These are phyloP conservation scores for Synchytrium microbalum DNA, from an alignment of 371 early-diverging fungal genomes.

Conservation along the genomic window DNA sequence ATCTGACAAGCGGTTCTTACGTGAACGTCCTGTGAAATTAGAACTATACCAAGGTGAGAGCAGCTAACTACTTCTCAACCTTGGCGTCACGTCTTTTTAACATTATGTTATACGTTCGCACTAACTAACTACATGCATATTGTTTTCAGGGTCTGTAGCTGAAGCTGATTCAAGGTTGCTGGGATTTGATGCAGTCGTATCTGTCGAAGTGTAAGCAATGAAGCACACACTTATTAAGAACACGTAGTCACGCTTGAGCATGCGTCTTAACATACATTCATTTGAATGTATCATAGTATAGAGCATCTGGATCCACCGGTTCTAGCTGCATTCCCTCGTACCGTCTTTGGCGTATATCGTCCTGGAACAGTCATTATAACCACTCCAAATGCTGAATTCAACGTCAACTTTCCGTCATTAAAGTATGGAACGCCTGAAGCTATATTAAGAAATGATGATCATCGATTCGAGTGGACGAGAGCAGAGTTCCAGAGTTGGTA, in stretches of 20 bases:
- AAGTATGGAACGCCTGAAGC: slow-evolving; percentile 61
- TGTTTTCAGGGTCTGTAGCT: slow-evolving; percentile 15
- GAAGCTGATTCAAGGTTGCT: slow-evolving; percentile 17
- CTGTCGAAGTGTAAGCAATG: slow-evolving; percentile 30
- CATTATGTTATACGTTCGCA: not conserved
- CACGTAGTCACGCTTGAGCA: not conserved
- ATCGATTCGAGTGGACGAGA: slow-evolving; percentile 91
- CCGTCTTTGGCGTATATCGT: slow-evolving; percentile 55
- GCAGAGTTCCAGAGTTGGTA: slow-evolving; percentile 72
- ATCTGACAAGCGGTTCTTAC: slow-evolving; percentile 17
- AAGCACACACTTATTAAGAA: not conserved
- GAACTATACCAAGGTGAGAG: slow-evolving; percentile 14
- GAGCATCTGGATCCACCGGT: slow-evolving; percentile 62
- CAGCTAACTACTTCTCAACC: not conserved
- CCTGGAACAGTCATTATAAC: slow-evolving; percentile 43
- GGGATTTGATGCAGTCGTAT: slow-evolving; percentile 28
- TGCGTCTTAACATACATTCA: no score
- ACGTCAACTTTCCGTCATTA: slow-evolving; percentile 68
- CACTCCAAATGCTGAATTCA: slow-evolving; percentile 78
- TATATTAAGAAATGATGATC: slow-evolving; percentile 71
- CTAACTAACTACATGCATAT: not conserved
- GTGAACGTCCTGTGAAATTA: slow-evolving; percentile 12
- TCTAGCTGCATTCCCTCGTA: slow-evolving; percentile 45
- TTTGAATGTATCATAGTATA: slow-evolving; percentile 30
- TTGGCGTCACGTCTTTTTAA: not conserved